Percentiles rank a stretch among this genome's conserved stretches.
These are phyloP conservation scores for Kernera saxatilis DNA, from an alignment of 345 rosid species.

Conservation along the genomic window DNA sequence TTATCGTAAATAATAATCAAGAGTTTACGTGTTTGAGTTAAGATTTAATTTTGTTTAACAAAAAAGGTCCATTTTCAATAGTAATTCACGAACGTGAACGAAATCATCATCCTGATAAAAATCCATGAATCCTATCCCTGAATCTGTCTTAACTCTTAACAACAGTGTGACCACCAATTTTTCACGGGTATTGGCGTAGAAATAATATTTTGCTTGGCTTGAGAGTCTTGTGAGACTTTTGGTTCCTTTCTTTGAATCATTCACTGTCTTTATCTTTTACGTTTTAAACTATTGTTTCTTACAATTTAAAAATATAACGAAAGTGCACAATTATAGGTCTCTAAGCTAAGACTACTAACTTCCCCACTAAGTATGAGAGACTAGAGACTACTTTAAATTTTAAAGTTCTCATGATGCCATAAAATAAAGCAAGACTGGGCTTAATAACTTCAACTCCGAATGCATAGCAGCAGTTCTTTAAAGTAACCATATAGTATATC, in stretches of 20 bases:
- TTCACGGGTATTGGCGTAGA: slow-evolving; percentile 8
- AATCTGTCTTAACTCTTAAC: neutral
- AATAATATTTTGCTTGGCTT: slow-evolving; percentile 20
- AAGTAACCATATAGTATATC: neutral
- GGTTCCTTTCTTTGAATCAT: slow-evolving; percentile 10
- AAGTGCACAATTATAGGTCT: slow-evolving; percentile 15
- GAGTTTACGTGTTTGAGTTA: neutral
- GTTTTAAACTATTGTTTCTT: neutral
- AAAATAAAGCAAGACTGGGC: neutral
- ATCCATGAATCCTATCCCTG: neutral
- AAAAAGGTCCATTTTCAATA: neutral
- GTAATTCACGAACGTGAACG: neutral
- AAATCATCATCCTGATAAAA: neutral
- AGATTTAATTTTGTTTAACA: neutral
- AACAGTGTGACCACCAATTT: neutral
- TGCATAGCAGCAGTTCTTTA: neutral
- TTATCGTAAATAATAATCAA: neutral
- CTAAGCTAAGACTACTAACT: slow-evolving; percentile 20
- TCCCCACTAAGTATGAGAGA: slow-evolving; percentile 29
- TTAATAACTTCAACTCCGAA: neutral
- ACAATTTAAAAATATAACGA: neutral
- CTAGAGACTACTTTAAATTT: neutral
- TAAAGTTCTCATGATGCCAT: neutral
- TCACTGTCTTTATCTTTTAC: slow-evolving; percentile 21
- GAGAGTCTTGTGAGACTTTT: slow-evolving; percentile 24